Base-by-base conservation (phyloP, 148 eudicot species). In the Chenopodium quinoa region DNA sequence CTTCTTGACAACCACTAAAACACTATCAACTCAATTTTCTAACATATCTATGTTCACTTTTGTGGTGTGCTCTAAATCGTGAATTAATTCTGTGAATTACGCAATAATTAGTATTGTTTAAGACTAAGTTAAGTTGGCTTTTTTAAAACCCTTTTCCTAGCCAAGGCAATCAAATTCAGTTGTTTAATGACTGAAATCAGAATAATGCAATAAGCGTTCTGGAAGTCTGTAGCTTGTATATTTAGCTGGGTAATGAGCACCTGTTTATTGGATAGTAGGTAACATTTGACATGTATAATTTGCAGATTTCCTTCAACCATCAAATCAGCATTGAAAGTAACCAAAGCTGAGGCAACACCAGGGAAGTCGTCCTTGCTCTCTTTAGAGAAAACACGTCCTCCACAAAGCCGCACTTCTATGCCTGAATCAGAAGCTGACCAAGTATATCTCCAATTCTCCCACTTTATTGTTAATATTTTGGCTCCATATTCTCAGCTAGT, bases 251-350 rank as follows among this genome's bases (percentile, higher is more conserved):
- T 60, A 48, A 54, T 46, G 50, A 67, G 62, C 68, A 68, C 56
- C 47, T n/a, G 22, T 31, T 3, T 40, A 7, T 69, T 17, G 34
- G 63, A 68, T 0, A 46, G 82, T 58, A 72, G 22, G 4, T 64
- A 58, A 77, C 54, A 46, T 68, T 60, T 72, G 56, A 32, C 66
- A 37, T 75, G 76, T 60, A 58, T 64, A 22, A 60, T 63, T 65
- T 85, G 82, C 87, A 95, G 99, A 87, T 93, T 96, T 69, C 97
- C 91, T 60, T 90, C 93, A 72, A 73, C 89, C 32, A 72, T 62
- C 16, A 89, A 83, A 72, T 85, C 89, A 82, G 76, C 89, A 65
- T 84, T 88, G 62, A 93, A 93, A 79, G 73, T 74, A 25, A 85
- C 81, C 79, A 92, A 84, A 82, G 69, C 87, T 50, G 92, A 77